Percentiles rank a stretch among this genome's conserved stretches.
These are phyloP conservation scores for Zalaria obscura DNA, from an alignment of 2,329 filamentous ascomycete genomes.

Conservation along the genomic window DNA sequence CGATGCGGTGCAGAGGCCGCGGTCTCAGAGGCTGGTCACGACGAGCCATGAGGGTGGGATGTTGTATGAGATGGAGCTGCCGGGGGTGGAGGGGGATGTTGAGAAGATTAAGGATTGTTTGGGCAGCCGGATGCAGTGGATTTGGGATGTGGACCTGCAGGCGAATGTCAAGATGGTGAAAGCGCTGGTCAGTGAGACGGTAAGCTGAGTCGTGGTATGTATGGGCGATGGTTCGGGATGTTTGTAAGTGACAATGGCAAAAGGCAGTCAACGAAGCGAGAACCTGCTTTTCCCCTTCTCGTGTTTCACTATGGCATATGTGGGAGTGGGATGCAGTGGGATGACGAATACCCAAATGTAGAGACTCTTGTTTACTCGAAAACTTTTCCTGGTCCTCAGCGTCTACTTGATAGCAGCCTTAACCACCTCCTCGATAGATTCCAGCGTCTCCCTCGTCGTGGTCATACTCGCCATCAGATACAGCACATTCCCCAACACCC, in stretches of 20 bases:
- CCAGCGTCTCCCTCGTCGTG: conserved; percentile 27
- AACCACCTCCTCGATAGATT: conserved; percentile 25
- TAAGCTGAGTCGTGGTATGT: too few relatives aligned
- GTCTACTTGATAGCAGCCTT: conserved; percentile 16
- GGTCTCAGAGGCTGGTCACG: conserved; percentile 24
- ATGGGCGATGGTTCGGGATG: too few relatives aligned
- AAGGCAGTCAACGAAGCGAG: too few relatives aligned
- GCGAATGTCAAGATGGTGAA: not conserved
- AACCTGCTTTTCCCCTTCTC: too few relatives aligned
- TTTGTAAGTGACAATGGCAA: too few relatives aligned
- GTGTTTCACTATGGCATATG: too few relatives aligned
- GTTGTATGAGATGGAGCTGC: conserved; percentile 25
- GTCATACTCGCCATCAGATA: conserved; percentile 47
- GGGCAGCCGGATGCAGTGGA: conserved; percentile 20
- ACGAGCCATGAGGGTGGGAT: conserved; percentile 24
- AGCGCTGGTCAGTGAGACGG: not conserved
- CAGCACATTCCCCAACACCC: conserved; percentile 46
- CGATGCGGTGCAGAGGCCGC: conserved; percentile 22
- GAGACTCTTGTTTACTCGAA: too few relatives aligned
- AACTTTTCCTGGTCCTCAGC: not conserved
- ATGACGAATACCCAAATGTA: too few relatives aligned
- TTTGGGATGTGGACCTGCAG: conserved; percentile 22
- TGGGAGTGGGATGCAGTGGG: too few relatives aligned
- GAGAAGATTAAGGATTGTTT: conserved; percentile 18
- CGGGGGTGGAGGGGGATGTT: conserved; percentile 19